Base-by-base conservation (phyloP, 371 early-diverging fungal genomes). In the Actinomortierella wolfii region DNA sequence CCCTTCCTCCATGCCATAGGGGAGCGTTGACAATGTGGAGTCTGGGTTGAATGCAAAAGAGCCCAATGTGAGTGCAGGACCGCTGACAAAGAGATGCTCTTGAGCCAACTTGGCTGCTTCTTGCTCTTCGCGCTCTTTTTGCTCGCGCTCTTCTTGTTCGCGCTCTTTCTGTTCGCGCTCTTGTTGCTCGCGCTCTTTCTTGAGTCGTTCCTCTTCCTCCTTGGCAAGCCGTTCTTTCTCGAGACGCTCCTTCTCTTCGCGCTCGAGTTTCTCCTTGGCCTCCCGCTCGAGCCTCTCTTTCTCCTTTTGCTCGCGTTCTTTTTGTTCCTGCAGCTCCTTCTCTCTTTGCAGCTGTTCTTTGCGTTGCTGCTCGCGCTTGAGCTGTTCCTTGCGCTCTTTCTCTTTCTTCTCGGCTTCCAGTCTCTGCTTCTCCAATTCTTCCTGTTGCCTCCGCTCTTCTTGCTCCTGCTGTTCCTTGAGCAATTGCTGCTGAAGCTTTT, bases 21-120 rank as follows among this genome's bases (percentile, higher is more conserved):
- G 65, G 8, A 61, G 64, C 15, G 64, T 64, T 18, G 70, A 50
- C 46, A 70, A 49, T 1, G 70, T 57, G 1, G 70, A 54, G 20
- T 70, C 70, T 1, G 70, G 65, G n/a, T 70, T 70, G 48, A 70
- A 70, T 1, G 70, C 56, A 24, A 70, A 70, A 0, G 70, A 70
- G 51, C 70, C 70, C 48, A 70, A 49, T 0, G 64, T 57, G 28
- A 69, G 40, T 7, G 48, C 26, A 9, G 68, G 64, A 2, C 60
- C 59, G 15, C 49, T 66, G 28, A 28, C 61, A 53, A 58, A 60
- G 46, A 61, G 47, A 50, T 28, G 28, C 15, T 55, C 61, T 14
- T 67, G 63, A 45, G 62, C 46, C 23, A 63, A 52, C 39, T 42
- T 54, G 9, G 47, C 47, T 24, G 54, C 58, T 59, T 56, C 58